Percentiles rank a stretch among this genome's conserved stretches.
Evolutionary conservation across 257 asterid genomes (phyloP).

Genomic region (Pogostemon cablin): DNA sequence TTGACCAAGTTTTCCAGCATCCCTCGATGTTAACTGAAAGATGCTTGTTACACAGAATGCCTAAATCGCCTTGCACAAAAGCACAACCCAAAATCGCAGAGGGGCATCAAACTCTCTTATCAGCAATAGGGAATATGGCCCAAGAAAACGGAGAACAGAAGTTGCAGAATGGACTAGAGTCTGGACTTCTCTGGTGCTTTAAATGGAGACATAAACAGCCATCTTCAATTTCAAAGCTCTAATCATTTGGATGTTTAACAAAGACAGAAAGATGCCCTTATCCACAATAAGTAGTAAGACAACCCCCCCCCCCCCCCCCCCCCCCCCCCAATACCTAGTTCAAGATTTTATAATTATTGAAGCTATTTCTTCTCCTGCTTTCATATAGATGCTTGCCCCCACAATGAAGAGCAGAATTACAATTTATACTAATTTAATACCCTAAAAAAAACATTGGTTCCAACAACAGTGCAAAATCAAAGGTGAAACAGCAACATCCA

Average conservation of each 20-base stretch:
- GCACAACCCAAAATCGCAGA: too few species aligned
- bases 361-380: not conserved
- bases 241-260: not conserved
- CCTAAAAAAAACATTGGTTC: not conserved
- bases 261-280: not conserved
- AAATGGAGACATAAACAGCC: conserved; percentile 5
- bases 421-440: conserved; percentile 1
- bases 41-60: not conserved
- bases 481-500: not conserved
- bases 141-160: not conserved
- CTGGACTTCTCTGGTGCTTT: not conserved
- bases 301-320: not conserved
- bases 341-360: not conserved
- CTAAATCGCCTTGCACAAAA: too few species aligned
- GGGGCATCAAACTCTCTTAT: not conserved
- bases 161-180: not conserved
- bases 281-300: not conserved
- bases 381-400: conserved; percentile 13
- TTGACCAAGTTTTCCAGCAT: not conserved
- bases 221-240: conserved; percentile 6
- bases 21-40: not conserved
- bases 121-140: conserved; percentile 4
- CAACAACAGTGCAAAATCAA: conserved; percentile 1
- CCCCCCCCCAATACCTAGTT: not conserved
- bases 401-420: not conserved